Percentiles rank a stretch among this genome's conserved stretches.
Conservation (phyloP, 2,329 filamentous ascomycete genomes). For the Fusarium nematophilum region DNA sequence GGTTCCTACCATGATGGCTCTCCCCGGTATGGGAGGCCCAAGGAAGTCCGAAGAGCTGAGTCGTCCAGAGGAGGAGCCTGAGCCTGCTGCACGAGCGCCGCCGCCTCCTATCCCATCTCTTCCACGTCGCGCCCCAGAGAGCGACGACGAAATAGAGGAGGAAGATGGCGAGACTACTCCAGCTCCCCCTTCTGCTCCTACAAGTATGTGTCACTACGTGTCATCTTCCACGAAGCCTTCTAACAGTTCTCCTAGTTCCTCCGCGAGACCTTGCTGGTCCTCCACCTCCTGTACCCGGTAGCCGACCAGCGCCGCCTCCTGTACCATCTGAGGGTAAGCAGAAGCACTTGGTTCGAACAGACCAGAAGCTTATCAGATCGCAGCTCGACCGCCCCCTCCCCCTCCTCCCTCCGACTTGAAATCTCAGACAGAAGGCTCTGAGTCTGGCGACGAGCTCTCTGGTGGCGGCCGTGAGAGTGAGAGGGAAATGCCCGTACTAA, state of each 20-base stretch:
- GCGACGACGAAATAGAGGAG: slow-evolving; percentile 45
- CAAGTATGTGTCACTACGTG: slow-evolving; percentile 32
- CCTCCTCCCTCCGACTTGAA: slow-evolving; percentile 63
- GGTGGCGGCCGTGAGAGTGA: slow-evolving; percentile 58
- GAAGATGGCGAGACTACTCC: slow-evolving; percentile 52
- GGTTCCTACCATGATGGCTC: slow-evolving; percentile 69
- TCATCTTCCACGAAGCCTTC: not conserved
- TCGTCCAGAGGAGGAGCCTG: slow-evolving; percentile 52
- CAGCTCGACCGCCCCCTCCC: slow-evolving; percentile 72
- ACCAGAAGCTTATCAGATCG: slow-evolving; percentile 41
- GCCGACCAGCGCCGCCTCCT: slow-evolving; percentile 67
- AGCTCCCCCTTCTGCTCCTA: slow-evolving; percentile 41
- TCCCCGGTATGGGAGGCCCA: slow-evolving; percentile 78
- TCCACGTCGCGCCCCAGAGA: slow-evolving; percentile 27
- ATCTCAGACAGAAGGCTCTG: slow-evolving; percentile 81
- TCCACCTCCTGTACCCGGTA: slow-evolving; percentile 59
- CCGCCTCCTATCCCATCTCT: slow-evolving; percentile 47
- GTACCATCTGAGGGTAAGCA: slow-evolving; percentile 71
- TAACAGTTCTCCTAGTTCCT: slow-evolving; percentile 48
- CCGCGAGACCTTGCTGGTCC: slow-evolving; percentile 50
- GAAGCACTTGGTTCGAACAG: not conserved
- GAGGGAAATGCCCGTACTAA: slow-evolving; percentile 44
- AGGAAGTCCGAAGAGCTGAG: slow-evolving; percentile 57
- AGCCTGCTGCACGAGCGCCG: slow-evolving; percentile 41
- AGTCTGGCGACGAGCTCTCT: slow-evolving; percentile 89